phyloP scores from a whole-genome alignment of 2,329 filamentous ascomycete genomes.

The Ophiostoma australiae region DNA sequence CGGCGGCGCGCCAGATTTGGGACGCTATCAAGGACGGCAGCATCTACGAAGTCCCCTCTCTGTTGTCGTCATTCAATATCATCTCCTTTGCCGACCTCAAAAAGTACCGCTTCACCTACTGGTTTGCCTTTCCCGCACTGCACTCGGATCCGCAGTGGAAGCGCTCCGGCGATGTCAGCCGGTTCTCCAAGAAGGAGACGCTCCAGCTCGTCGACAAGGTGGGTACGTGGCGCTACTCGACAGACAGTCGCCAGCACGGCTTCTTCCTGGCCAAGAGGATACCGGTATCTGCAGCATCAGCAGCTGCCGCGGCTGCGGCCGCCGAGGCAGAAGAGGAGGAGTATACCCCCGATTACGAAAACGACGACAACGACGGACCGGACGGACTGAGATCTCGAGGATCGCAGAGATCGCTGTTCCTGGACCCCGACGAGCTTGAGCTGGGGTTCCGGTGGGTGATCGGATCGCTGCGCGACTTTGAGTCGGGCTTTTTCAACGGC shows the following conservation, averaged over 20 bases:
- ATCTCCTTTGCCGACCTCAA: conserved; percentile 94
- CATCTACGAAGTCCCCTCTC: conserved; percentile 89
- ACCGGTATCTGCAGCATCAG: conserved; percentile 32
- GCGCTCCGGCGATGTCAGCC: conserved; percentile 49
- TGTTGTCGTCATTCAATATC: conserved; percentile 82
- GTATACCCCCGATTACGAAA: conserved; percentile 26
- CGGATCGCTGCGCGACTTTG: conserved; percentile 69
- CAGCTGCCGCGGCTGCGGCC: conserved; percentile 34
- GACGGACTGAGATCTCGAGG: neutral
- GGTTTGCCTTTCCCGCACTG: conserved; percentile 92
- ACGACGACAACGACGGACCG: conserved; percentile 32
- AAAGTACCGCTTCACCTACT: conserved; percentile 96
- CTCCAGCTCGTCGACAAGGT: conserved; percentile 74
- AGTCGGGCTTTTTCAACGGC: conserved; percentile 79
- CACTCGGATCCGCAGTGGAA: conserved; percentile 85
- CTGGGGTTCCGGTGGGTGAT: conserved; percentile 72
- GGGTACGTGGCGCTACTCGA: conserved; percentile 79
- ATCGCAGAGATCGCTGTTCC: conserved; percentile 45
- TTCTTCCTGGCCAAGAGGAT: conserved; percentile 92
- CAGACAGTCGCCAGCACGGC: conserved; percentile 79
- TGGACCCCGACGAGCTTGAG: conserved; percentile 46
- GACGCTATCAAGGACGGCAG: conserved; percentile 95
- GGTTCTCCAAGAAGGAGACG: conserved; percentile 64
- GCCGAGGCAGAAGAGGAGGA: conserved; percentile 25
- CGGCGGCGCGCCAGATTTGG: conserved; percentile 78